These are phyloP conservation scores for Hygrophorus russula DNA, from an alignment of 768 basidiomycete genomes.

Conservation along the genomic window DNA sequence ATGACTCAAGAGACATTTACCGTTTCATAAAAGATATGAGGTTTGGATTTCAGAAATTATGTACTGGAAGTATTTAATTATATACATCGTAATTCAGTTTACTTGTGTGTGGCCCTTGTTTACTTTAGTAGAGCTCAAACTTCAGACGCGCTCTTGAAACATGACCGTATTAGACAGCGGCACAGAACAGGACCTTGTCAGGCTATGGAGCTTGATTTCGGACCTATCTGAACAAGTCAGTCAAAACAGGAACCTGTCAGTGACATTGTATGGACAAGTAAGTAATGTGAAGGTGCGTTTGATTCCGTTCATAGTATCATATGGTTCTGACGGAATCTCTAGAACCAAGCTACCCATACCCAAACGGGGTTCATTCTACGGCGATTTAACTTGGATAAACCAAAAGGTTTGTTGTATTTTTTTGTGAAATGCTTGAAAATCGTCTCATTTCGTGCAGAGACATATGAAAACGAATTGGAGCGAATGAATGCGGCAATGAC, in stretches of 20 bases:
- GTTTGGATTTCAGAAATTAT: constrained; percentile 33
- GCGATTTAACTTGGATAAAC: constrained; percentile 82
- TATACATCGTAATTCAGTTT: too few species aligned
- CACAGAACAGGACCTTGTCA: constrained; percentile 48
- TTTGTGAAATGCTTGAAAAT: constrained; percentile 9
- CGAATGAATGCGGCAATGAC: constrained; percentile 73
- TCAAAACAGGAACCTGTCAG: constrained; percentile 64
- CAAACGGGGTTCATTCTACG: constrained; percentile 89
- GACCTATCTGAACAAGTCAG: constrained; percentile 80
- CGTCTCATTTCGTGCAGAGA: constrained; percentile 40
- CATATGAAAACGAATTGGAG: constrained; percentile 83
- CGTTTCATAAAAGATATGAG: constrained; percentile 60
- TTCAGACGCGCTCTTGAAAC: too few species aligned
- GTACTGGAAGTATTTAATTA: not conserved
- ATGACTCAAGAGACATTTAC: constrained; percentile 58
- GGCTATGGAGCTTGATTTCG: constrained; percentile 55
- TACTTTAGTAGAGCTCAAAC: too few species aligned
- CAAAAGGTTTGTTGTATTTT: constrained; percentile 45
- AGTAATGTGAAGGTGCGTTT: constrained; percentile 66
- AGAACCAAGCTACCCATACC: constrained; percentile 83
- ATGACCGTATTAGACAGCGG: constrained; percentile 46
- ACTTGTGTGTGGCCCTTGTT: too few species aligned
- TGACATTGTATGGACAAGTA: constrained; percentile 60
- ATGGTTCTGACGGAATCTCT: constrained; percentile 2
- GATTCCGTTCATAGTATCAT: too few species aligned